Evolutionary conservation across 2,329 filamentous ascomycete species (phyloP), one percentile per base, ranked within the genome.

Genomic region (Trichoderma atrobrunneum): DNA sequence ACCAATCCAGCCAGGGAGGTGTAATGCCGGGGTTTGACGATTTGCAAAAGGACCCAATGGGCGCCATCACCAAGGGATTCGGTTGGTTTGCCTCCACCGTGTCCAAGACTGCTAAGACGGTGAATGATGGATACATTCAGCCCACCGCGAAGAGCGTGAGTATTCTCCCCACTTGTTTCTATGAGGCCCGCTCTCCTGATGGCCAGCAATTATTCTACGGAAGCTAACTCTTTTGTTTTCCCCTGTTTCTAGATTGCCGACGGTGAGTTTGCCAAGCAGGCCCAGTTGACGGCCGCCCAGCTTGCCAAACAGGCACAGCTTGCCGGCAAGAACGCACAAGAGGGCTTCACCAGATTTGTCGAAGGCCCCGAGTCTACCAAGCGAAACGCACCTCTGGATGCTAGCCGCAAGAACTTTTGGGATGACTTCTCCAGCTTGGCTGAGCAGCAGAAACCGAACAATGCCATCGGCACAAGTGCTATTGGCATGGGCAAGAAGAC

Each of bases 1-100:
- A 85, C 66, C 82, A 85, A 69, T 81, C 81, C 39, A 81, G 80
- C 56, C 79, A 80, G 65, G 81, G 78, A 70, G 83, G 83, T 14
- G 82, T 80, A 1, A 83, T 92, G 30, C 93, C 92, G 0, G 90
- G 90, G 14, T 84, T 96, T n/a, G 92, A 96, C 70, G 95, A 98
- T 70, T 89, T 98, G 79, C 94, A 97, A 81, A 93, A 91, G 79
- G 96, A 99, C 80, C 95, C 96, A 0, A 86, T 98, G 74, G 95
- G 89, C 1, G 94, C 95, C 18, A 82, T 99, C 76, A 94, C 91
- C 32, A 98, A 97, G 82, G 93, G 95, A 0, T 97, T 98, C 78
- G 95, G 95, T 10, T 98, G 96, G 94, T 94, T 98, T 78, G 89
- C 94, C 21, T 92, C 90, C 39, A 94, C 93, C 14, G 94, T 98